Conservation (phyloP, 148 eudicot genomes). For the Nepenthes gracilis region DNA sequence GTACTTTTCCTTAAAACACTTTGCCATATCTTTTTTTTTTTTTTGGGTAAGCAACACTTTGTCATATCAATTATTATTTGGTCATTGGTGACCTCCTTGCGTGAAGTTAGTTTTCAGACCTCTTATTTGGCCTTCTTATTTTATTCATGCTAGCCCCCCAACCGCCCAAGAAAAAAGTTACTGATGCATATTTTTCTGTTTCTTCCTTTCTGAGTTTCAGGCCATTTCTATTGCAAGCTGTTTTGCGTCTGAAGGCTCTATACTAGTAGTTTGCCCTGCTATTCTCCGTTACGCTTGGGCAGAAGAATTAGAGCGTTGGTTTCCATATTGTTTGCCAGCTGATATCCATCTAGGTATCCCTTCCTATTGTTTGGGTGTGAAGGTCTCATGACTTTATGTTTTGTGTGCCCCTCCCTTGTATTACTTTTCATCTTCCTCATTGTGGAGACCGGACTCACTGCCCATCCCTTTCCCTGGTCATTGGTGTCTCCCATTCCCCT, state of each 20-base stretch:
- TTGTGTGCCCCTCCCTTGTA: not conserved
- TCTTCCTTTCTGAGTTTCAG: slow-evolving; percentile 23
- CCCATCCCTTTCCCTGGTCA: no score
- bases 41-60: no score
- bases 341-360: slow-evolving; percentile 89
- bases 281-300: slow-evolving; percentile 93
- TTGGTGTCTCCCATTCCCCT: no score
- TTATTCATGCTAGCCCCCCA: not conserved
- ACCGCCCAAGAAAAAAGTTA: no score
- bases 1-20: no score
- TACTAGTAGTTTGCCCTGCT: slow-evolving; percentile 98
- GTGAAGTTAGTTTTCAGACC: no score
- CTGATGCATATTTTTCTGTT: no score
- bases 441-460: no score
- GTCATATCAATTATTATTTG: no score
- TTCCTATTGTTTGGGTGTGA: not conserved
- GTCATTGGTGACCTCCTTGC: no score
- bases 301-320: slow-evolving; percentile 96
- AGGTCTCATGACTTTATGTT: not conserved
- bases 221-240: slow-evolving; percentile 89
- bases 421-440: not conserved
- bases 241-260: slow-evolving; percentile 65
- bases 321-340: slow-evolving; percentile 77
- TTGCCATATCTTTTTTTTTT: no score
- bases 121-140: not conserved